These are phyloP conservation scores for Conticribra weissflogii DNA, from an alignment of 108 stramenopile genomes.

Conservation along the genomic window DNA sequence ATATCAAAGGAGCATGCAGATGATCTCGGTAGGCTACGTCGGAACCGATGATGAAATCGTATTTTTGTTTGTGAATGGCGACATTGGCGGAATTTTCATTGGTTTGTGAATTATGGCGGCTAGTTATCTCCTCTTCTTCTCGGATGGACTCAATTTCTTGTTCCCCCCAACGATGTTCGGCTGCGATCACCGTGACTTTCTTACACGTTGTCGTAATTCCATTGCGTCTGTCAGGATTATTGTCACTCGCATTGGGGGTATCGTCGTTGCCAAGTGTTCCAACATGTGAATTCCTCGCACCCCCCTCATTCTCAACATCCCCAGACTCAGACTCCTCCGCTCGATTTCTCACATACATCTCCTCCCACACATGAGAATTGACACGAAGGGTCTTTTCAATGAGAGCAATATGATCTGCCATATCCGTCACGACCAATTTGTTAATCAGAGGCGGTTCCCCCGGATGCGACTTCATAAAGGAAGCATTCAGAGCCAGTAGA, in stretches of 20 bases:
- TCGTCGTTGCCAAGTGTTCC: not conserved
- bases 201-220: not conserved
- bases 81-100: no score
- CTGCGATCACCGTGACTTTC: not conserved
- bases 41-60: conserved; percentile 87
- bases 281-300: not conserved
- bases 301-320: not conserved
- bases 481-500: conserved; percentile 47
- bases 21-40: conserved; percentile 85
- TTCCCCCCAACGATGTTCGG: conserved; percentile 2
- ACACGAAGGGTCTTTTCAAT: conserved; percentile 58
- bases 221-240: conserved; percentile 1
- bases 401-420: conserved; percentile 65
- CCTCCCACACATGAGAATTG: conserved; percentile 53
- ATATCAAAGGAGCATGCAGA: conserved; percentile 80
- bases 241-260: no score
- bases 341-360: conserved; percentile 15
- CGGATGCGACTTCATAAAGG: no score
- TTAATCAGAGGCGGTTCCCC: conserved; percentile 12
- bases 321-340: not conserved
- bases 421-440: conserved; percentile 70
- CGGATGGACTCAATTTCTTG: not conserved
- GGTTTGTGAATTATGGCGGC: not conserved
- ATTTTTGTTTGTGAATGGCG: conserved; percentile 36
- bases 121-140: not conserved